Base-by-base conservation (phyloP, 768 basidiomycete genomes). In the Boletus fagicola region DNA sequence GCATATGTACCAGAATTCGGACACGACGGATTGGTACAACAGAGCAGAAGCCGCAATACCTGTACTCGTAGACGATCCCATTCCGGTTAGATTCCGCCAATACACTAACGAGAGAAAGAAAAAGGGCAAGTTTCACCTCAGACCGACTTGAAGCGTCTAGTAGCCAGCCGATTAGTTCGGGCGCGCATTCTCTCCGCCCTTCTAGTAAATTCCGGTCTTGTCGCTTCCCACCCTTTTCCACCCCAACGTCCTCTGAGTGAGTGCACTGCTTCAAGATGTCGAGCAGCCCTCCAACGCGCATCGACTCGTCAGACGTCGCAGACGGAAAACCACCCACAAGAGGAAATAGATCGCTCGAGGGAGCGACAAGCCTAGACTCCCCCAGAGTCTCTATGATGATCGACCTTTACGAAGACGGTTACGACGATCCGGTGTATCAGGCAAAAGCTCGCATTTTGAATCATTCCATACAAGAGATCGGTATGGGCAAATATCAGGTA, bases 401-500 rank as follows among this genome's bases (percentile, higher is more conserved):
- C 31, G 72, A 76, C 56, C 65, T 75, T 8, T 72, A 74, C 54
- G 66, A 68, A 26, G 75, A 73, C 8, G 75, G 61, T 11, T 72
- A 75, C 46, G 57, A 69, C 20, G 80, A 83, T 55, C 80, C 77
- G 0, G 71, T 80, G 10, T 83, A 83, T 57, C 74, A 72, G 45
- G 78, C 76, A 0, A 83, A 83, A 62, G 81, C 82, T 1, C 69
- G 70, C 26, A 64, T 82, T 33, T 56, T 83, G 54, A 80, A 79
- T 47, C 69, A 71, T 40, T 75, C 78, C 5, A 73, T 83, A 44
- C 79, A 80, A 63, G 78, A 80, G 35, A 80, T 83, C 20, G 82
- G 82, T 2, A 83, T 83, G 80, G 83, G 82, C 7, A 77, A 68
- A 59, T 83, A 83, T 57, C 82, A 83, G 75, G 80, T 77, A 48